Percentiles rank a stretch among this genome's conserved stretches.
Evolutionary conservation across 2,329 filamentous ascomycete genomes (phyloP).

Genomic region (Penicillium sp.): DNA sequence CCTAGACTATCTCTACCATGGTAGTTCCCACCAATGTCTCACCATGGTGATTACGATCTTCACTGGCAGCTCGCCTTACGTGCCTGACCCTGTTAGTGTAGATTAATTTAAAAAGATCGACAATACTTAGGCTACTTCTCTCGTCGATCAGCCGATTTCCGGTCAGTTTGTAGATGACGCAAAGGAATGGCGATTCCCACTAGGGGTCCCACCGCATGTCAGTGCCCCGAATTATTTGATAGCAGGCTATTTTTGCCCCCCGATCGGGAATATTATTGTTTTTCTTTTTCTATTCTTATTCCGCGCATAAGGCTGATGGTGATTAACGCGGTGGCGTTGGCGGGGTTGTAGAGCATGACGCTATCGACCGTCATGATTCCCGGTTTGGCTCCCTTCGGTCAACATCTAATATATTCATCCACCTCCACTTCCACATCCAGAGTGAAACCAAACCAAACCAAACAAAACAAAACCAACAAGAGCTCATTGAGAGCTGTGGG

Average conservation of each 20-base stretch:
- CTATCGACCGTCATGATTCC: background rate
- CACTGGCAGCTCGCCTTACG: background rate
- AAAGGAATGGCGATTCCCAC: background rate
- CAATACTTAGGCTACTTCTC: background rate
- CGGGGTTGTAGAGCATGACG: background rate
- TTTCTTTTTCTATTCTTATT: background rate
- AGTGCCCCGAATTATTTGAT: background rate
- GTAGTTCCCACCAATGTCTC: background rate
- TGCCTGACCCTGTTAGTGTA: background rate
- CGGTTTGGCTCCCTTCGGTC: background rate
- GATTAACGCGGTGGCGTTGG: background rate
- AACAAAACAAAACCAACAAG: too few species aligned
- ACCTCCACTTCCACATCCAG: too few species aligned
- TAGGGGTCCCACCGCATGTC: background rate
- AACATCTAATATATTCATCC: too few species aligned
- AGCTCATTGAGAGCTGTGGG: too few species aligned
- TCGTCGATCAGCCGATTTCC: constrained; percentile 1
- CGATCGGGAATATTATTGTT: background rate
- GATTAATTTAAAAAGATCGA: background rate
- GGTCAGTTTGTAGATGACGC: background rate
- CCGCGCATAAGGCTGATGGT: background rate
- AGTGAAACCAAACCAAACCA: too few species aligned
- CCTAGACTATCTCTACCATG: too few species aligned
- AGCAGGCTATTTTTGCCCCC: too few species aligned
- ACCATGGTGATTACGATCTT: constrained; percentile 1